Percentiles rank a stretch among this genome's conserved stretches.
phyloP scores from a whole-genome alignment of 345 rosid species.

The Murraya paniculata region DNA sequence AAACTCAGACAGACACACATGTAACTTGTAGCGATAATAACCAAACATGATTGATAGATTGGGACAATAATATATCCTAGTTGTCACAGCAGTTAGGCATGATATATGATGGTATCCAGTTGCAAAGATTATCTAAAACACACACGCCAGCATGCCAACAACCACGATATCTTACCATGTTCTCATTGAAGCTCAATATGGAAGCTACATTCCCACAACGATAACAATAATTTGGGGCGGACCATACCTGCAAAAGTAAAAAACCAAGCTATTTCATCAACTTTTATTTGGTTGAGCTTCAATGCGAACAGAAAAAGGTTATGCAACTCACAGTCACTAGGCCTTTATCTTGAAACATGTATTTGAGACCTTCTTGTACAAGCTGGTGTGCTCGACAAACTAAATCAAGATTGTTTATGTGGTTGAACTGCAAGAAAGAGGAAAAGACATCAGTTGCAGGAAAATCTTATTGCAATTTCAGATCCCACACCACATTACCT shows the following conservation, averaged over 20 bases:
- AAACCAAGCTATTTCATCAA: slow-evolving; percentile 24
- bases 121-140: not conserved
- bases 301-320: slow-evolving; percentile 1
- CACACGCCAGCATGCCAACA: not conserved
- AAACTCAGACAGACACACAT: not conserved
- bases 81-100: not conserved
- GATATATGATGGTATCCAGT: not conserved
- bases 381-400: slow-evolving; percentile 99
- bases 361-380: slow-evolving; percentile 99
- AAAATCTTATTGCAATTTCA: not conserved
- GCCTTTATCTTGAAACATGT: slow-evolving; percentile 99
- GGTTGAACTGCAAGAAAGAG: slow-evolving; percentile 69
- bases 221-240: slow-evolving; percentile 98
- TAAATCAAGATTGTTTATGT: slow-evolving; percentile 85
- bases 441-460: slow-evolving; percentile 9
- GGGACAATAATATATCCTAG: not conserved
- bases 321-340: slow-evolving; percentile 75
- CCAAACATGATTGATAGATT: not conserved
- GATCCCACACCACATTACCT: slow-evolving; percentile 48
- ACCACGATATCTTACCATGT: slow-evolving; percentile 58
- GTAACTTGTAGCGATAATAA: not conserved
- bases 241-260: slow-evolving; percentile 77
- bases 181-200: slow-evolving; percentile 95
- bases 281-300: slow-evolving; percentile 9
- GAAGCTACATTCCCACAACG: slow-evolving; percentile 99